phyloP scores from a whole-genome alignment of 2,329 filamentous ascomycete genomes.

The Thelonectria discophora region DNA sequence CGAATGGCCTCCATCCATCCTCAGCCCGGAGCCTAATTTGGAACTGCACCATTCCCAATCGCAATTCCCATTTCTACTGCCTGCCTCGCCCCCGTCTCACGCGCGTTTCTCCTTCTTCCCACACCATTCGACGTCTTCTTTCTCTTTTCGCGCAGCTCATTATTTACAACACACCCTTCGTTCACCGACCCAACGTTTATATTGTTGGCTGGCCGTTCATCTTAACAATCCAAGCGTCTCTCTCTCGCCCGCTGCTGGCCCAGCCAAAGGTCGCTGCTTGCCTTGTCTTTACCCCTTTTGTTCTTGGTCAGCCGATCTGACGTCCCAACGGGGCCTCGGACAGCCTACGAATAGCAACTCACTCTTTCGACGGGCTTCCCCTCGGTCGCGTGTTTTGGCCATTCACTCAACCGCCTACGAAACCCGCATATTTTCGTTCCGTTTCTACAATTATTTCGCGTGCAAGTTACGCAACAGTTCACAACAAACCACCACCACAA shows the following conservation, averaged over 20 bases:
- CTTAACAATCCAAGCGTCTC: slow-evolving; percentile 3
- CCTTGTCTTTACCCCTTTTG: slow-evolving; percentile 30
- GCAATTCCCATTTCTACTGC: slow-evolving; percentile 16
- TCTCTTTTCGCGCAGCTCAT: not conserved
- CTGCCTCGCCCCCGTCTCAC: slow-evolving; percentile 12
- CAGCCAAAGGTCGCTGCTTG: slow-evolving; percentile 34
- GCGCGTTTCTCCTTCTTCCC: slow-evolving; percentile 13
- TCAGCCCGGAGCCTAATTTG: slow-evolving; percentile 23
- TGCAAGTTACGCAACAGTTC: not conserved
- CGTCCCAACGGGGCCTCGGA: slow-evolving; percentile 11
- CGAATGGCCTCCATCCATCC: slow-evolving; percentile 7
- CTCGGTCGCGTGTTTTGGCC: too few relatives aligned
- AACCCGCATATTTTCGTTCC: slow-evolving; percentile 1
- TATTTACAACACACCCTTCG: slow-evolving; percentile 8
- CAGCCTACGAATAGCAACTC: not conserved
- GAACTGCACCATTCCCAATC: slow-evolving; percentile 21
- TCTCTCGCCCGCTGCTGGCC: slow-evolving; percentile 32
- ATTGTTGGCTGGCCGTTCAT: not conserved
- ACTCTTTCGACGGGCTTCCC: slow-evolving; percentile 5
- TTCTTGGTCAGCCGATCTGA: slow-evolving; percentile 26
- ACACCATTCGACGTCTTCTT: slow-evolving; percentile 11
- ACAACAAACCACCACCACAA: too few relatives aligned
- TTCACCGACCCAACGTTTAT: not conserved
- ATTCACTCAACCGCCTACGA: not conserved
- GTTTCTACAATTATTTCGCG: not conserved